Base-by-base conservation (phyloP, 208 protist genomes). In the Kentomonas sorsogonicus region DNA sequence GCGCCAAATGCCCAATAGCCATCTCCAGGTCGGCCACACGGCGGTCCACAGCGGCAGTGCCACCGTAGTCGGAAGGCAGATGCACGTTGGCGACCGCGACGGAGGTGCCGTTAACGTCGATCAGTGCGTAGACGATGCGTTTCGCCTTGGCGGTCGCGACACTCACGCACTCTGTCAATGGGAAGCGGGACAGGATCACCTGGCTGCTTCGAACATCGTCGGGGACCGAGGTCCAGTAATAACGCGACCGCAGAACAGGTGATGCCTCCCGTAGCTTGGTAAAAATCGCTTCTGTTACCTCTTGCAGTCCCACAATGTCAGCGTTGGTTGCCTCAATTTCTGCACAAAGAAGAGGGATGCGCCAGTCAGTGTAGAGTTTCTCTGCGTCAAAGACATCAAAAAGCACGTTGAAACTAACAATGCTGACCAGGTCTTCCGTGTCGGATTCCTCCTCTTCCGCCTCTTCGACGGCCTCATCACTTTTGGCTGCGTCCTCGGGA, bases 301-400 rank as follows among this genome's bases (percentile, higher is more conserved):
- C 59, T 20, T 64, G 59, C 3, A 64, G 43, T 4, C 34, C 45
- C n/a, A 64, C 56, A 13, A 64, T 38, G 48, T 64, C 59, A 7
- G 59, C 59, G 16, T 64, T 26, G 4, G 34, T 13, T 7, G 2
- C 30, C 15, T 62, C 56, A 7, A 62, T 16, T 22, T 47, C 56
- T 10, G 23, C 13, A 3, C 11, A 30, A 44, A 62, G 52, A 3
- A 62, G 56, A 6, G 56, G 56, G 10, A 62, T 20, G 30, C 56
- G 41, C 45, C 45, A 53, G 15, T 20, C 23, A 3, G 56, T 62
- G 45, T 53, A 53, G 15, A 62, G 41, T 27, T 62, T 51, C 10
- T 62, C 56, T 5, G 25, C 30, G 15, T 53, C 16, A 34, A 62
- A 62, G 18, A 13, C 27, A 52, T 51, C 41, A 29, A 53, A 53